phyloP scores from a whole-genome alignment of 2,329 filamentous ascomycete species.

The Xylariaceae sp. region DNA sequence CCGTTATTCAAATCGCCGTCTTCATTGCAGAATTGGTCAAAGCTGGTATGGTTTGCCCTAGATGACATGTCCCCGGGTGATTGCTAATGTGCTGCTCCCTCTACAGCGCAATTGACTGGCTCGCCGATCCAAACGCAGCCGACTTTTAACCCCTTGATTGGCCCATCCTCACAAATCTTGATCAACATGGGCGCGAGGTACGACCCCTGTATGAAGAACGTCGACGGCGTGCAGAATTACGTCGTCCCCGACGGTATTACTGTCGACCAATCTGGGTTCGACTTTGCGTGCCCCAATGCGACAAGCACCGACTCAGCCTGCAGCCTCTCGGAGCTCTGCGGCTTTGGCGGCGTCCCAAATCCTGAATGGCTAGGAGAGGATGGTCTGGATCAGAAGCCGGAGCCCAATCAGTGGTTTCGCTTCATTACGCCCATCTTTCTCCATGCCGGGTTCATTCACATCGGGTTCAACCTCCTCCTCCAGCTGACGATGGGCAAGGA shows the following conservation, averaged over 20 bases:
- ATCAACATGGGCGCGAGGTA: slow-evolving; percentile 98
- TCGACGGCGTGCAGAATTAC: slow-evolving; percentile 59
- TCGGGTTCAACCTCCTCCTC: slow-evolving; percentile 90
- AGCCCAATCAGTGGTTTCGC: slow-evolving; percentile 92
- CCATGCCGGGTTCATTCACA: slow-evolving; percentile 90
- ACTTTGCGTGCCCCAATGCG: slow-evolving; percentile 80
- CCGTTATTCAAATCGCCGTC: slow-evolving; percentile 72
- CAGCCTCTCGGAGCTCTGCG: slow-evolving; percentile 76
- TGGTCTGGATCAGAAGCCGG: slow-evolving; percentile 49
- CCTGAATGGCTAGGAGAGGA: slow-evolving; percentile 51
- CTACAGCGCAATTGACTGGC: slow-evolving; percentile 68
- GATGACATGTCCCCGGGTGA: background rate
- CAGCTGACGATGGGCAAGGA: slow-evolving; percentile 88
- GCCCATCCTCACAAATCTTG: slow-evolving; percentile 82
- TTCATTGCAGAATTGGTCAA: slow-evolving; percentile 87
- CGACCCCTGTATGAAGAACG: slow-evolving; percentile 90
- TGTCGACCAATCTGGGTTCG: slow-evolving; percentile 38
- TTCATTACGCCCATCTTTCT: slow-evolving; percentile 96
- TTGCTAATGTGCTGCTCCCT: slow-evolving; percentile 14
- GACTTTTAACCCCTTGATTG: slow-evolving; percentile 94
- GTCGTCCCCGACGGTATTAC: slow-evolving; percentile 8
- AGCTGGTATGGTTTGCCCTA: slow-evolving; percentile 60
- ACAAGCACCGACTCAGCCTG: slow-evolving; percentile 64
- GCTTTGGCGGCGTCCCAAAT: slow-evolving; percentile 73
- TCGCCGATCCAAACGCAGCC: slow-evolving; percentile 77